Evolutionary conservation across 768 basidiomycete genomes (phyloP).

Genomic region (Termitomyces sp.): DNA sequence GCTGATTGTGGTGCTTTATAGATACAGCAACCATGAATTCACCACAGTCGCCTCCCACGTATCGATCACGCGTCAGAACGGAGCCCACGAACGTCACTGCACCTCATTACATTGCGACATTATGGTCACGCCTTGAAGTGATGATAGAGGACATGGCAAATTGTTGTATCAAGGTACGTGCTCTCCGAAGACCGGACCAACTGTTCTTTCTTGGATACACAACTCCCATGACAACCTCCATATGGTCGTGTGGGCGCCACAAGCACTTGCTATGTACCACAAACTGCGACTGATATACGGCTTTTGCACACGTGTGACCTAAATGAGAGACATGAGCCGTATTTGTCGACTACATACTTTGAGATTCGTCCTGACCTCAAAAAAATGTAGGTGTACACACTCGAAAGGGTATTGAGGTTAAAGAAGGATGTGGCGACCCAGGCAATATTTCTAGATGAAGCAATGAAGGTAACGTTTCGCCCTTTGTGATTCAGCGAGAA

Average conservation of each 20-base stretch:
- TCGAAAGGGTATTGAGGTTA: slow-evolving; percentile 88
- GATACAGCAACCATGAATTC: slow-evolving; percentile 18
- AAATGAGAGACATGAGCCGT: background rate
- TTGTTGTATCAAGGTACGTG: slow-evolving; percentile 77
- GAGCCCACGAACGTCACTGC: slow-evolving; percentile 88
- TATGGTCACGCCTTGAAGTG: slow-evolving; percentile 77
- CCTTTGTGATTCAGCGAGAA: background rate
- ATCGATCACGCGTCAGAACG: slow-evolving; percentile 82
- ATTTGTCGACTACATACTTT: background rate
- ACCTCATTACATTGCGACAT: slow-evolving; percentile 76
- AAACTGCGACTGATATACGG: slow-evolving; percentile 1
- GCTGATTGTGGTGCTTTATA: background rate
- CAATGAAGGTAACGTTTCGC: slow-evolving; percentile 66
- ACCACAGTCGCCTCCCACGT: slow-evolving; percentile 41
- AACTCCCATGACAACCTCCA: slow-evolving; percentile 1
- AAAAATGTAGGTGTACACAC: slow-evolving; percentile 73
- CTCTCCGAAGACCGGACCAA: background rate
- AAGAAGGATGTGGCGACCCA: slow-evolving; percentile 82
- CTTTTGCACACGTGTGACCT: background rate
- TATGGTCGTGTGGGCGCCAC: slow-evolving; percentile 6
- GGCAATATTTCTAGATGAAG: slow-evolving; percentile 82
- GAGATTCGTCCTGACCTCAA: background rate
- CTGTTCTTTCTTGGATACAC: background rate
- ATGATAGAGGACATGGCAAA: slow-evolving; percentile 87
- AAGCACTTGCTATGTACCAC: slow-evolving; percentile 5